Base-by-base conservation (phyloP, 129 eudicot genomes). In the Calendula officinalis region DNA sequence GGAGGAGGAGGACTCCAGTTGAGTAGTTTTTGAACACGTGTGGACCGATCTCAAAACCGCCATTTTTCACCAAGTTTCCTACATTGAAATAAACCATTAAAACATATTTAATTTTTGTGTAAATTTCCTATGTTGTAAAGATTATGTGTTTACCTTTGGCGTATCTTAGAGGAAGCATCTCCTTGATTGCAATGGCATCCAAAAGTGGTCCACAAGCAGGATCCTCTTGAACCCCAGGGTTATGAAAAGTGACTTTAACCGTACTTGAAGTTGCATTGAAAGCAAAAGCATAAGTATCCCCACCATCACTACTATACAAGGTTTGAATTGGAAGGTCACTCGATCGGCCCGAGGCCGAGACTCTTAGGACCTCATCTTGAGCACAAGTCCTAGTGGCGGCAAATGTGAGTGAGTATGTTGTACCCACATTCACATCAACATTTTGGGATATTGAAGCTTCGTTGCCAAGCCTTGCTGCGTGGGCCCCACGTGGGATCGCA, bases 301-400 rank as follows among this genome's bases (percentile, higher is more conserved):
- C 86, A 3, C 91, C 91, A 55, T 75, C 67, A 30, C 80, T 78
- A 12, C 84, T 81, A 65, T 69, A 84, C 72, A 84, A 47, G 0
- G 91, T 84, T 53, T 84, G 87, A 43, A 84, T 62, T 0, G 86
- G 52, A 8, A 84, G 82, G 49, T 80, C 87, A 9, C 75, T 71
- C 3, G 82, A 41, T 6, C 46, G 74, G 4, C 66, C 58, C n/a
- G 75, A 53, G 43, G 66, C 81, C 12, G 71, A 55, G 48, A 84
- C 74, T 16, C 78, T 63, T 17, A 83, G 56, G 17, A 66, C 66
- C 75, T 83, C 84, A 14, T 79, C 77, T 62, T 76, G 90, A 12
- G 90, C 90, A 74, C 90, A 84, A 27, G 90, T 83, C 62, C 85
- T 69, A 6, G 89, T 62, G 44, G 89, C 83, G 0, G 80, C 63